Percentiles rank a stretch among this genome's conserved stretches.
Conservation (phyloP, 352 stramenopile species). For the Pythium aphanidermatum region DNA sequence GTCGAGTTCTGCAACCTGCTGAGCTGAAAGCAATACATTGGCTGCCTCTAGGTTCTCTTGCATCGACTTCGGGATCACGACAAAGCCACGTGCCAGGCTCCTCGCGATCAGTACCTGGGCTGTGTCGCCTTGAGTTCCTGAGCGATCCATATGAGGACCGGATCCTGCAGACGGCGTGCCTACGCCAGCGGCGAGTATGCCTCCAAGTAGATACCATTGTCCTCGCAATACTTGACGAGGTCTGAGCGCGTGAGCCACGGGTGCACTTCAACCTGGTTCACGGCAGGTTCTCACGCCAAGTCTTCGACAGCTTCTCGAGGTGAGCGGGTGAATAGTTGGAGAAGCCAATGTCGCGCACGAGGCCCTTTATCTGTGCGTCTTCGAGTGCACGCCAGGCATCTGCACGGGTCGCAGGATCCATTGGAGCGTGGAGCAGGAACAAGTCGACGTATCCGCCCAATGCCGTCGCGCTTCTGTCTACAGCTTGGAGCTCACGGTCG, state of each 20-base stretch:
- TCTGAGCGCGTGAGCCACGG: slow-evolving; percentile 60
- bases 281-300: slow-evolving; percentile 39
- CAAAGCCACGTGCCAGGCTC: slow-evolving; percentile 46
- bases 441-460: slow-evolving; percentile 77
- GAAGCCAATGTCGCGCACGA: slow-evolving; percentile 83
- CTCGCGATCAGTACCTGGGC: slow-evolving; percentile 53
- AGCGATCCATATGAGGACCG: slow-evolving; percentile 29
- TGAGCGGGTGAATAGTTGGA: slow-evolving; percentile 84
- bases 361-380: slow-evolving; percentile 37
- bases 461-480: slow-evolving; percentile 34
- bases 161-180: slow-evolving; percentile 32
- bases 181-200: slow-evolving; percentile 55
- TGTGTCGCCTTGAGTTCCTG: slow-evolving; percentile 29
- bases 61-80: slow-evolving; percentile 64
- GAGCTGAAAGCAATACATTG: slow-evolving; percentile 26
- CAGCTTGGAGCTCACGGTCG: slow-evolving; percentile 49
- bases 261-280: slow-evolving; percentile 83
- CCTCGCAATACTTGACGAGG: slow-evolving; percentile 53
- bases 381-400: slow-evolving; percentile 51
- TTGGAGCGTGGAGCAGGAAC: slow-evolving; percentile 71
- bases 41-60: slow-evolving; percentile 42
- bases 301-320: slow-evolving; percentile 70
- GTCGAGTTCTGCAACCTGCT: slow-evolving; percentile 38
- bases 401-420: slow-evolving; percentile 29
- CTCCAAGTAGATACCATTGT: slow-evolving; percentile 38